Evolutionary conservation across 805 yeast species (phyloP), one percentile per base, ranked within the genome.

Genomic region (Myxozyma udenii): DNA sequence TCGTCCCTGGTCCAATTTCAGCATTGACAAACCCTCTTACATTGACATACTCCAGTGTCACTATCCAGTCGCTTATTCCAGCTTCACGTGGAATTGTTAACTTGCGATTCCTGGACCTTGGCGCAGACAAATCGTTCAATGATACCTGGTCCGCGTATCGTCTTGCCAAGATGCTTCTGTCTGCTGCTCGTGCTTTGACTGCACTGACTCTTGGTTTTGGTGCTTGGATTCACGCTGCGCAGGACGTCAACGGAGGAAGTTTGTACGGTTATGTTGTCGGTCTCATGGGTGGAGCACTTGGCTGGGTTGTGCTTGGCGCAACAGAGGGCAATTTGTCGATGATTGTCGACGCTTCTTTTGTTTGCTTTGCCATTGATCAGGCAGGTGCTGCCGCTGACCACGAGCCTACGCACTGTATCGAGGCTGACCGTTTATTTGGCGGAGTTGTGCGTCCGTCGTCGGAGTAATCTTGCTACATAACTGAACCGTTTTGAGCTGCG

Each of bases 251-350:
- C 22, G 63, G 61, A 9, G 70, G 72, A 24, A 63, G 70, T 41
- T 62, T 67, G 4, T 72, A 71, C 46, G 74, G 73, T 3, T 72
- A 71, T 46, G 56, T 69, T 2, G 68, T 72, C 11, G 76, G 73
- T 1, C 52, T 73, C 7, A 54, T 72, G 7, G 72, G 72, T 2
- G 69, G 68, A 22, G 65, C 68, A 42, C 65, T 71, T 11, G 75
- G 74, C 12, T 72, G 74, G 74, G 68, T 71, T 16, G 66, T 72
- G 4, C 64, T 71, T 21, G 76, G 76, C 3, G 69, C 74, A 5
- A 69, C 74, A 7, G 76, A 73, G 51, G 72, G 73, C 14, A 66
- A 69, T 12, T 61, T 72, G 44, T 61, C 69, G 51, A 71, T 67
- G 66, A 53, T 61, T 43, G 62, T 61, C 25, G 64, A 61, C 33